Evolutionary conservation across 306 rosid species (phyloP), one percentile per base, ranked within the genome.

Genomic region (Purshia tridentata): DNA sequence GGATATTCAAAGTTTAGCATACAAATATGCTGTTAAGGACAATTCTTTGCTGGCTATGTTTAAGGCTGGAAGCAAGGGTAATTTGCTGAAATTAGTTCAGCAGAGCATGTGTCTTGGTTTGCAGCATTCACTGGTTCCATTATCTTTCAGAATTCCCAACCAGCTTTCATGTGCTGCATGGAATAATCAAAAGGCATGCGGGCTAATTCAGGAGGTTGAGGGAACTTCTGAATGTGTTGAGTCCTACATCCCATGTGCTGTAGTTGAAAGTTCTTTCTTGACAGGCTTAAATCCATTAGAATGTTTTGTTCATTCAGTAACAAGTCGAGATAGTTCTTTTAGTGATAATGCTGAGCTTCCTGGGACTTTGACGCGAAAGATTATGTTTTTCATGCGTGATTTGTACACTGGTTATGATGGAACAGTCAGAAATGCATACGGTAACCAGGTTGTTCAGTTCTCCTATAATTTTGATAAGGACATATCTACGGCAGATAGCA

Each of bases 61-160:
- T 45, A 94, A 87, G 85, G 95, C 99, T 71, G 99, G 99, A 82
- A 94, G 99, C 88, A 94, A 94, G 88, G 97, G 99, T 74, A 94
- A 90, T 75, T 69, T 94, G 74, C 71, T 87, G 80, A 94, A 83
- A 81, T 65, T 94, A 78, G 96, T 84, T 71, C 99, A 91, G 60
- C 97, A 94, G 35, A 63, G 90, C 86, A 85, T 94, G 99, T 94
- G 99, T 51, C 93, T 94, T 67, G 99, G 97, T 65, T 78, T 91
- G 88, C 97, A 89, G 81, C 88, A 91, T 80, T 94, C 99, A 45
- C 76, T 94, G 59, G 91, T 90, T 67, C 89, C 86, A 20, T 82
- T 94, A 54, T 84, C 96, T n/a, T 94, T 86, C 70, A 81, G 72
- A 23, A 72, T 91, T 75, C 99, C 99, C 9, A 86, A 78, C 65